Base-by-base conservation (phyloP, 257 asterid genomes). In the Nicotiana tabacum region DNA sequence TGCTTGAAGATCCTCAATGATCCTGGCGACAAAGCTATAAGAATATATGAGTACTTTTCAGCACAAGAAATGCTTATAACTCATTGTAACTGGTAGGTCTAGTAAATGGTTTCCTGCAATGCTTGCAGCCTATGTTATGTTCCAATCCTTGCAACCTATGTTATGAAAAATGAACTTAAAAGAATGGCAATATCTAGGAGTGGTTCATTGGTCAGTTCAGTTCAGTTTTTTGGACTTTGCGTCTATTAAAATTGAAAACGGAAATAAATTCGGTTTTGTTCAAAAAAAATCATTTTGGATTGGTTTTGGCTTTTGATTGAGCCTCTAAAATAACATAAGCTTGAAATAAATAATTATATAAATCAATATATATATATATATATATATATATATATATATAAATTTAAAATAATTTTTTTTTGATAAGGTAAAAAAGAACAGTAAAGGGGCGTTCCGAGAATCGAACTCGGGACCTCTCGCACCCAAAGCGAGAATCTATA, bases 401-500 rank as follows among this genome's bases (percentile, higher is more conserved):
- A 21, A 21, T 21, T 21, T 0, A 21, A 21, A 21, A 21, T 21
- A 21, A 21, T 21, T 21, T 21, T 21, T 21, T 21, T 21, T 21
- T 21, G 24, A 21, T 21, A 21, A 21, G 24, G 24, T 21, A 21
- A 21, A 21, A 21, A 21, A 21, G 24, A 21, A 21, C 24, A 1
- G 6, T 39, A 6, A 2, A 8, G 97, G 98, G 95, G 93, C 97
- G 90, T 91, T 92, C 92, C 97, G 91, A 90, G 95, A 89, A 90
- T 93, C 87, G 91, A 92, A 90, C 92, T 90, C 90, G 89, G 88
- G 94, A 89, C 95, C 95, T 90, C 93, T 88, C 90, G 95, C 94
- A 90, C 96, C 97, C 95, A 83, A 88, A 95, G 94, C 91, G 89
- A 89, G 95, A 92, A 91, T 91, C 95, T 21, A 21, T 21, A 21